Percentiles rank a stretch among this genome's conserved stretches.
Conservation (phyloP, 2,329 filamentous ascomycete species). For the Teratosphaeria zuluensis region DNA sequence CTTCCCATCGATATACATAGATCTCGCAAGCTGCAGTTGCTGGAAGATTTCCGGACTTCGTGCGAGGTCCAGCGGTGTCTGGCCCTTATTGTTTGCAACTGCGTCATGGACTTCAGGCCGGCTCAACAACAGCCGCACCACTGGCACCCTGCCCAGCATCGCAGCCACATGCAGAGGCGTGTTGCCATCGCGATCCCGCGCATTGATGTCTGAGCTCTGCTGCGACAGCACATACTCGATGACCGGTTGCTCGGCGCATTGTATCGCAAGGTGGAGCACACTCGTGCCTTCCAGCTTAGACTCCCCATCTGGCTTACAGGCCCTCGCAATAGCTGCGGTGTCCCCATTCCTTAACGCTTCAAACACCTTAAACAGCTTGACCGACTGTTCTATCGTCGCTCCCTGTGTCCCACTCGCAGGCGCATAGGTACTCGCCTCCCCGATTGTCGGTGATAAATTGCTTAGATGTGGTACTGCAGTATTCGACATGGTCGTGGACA, state of each 20-base stretch:
- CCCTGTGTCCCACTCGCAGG: constrained; percentile 24
- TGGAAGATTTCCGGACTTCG: constrained; percentile 93
- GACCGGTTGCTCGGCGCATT: constrained; percentile 86
- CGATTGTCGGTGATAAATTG: constrained; percentile 10
- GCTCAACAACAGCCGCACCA: constrained; percentile 77
- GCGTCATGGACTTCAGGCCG: constrained; percentile 81
- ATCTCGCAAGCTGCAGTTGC: constrained; percentile 79
- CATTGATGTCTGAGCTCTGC: constrained; percentile 61
- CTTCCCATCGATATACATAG: constrained; percentile 79
- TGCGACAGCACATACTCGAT: constrained; percentile 87
- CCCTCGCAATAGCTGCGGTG: constrained; percentile 78
- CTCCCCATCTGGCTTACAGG: constrained; percentile 49
- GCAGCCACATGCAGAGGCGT: constrained; percentile 85
- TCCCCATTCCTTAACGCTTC: constrained; percentile 87
- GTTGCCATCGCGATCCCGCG: constrained; percentile 86
- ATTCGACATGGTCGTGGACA: constrained; percentile 28
- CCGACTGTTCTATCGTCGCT: constrained; percentile 72
- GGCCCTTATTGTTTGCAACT: constrained; percentile 72
- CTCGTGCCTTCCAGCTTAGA: constrained; percentile 66
- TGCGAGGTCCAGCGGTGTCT: constrained; percentile 77
- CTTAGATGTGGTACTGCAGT: constrained; percentile 3
- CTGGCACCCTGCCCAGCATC: constrained; percentile 64
- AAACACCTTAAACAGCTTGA: constrained; percentile 87
- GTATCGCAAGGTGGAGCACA: constrained; percentile 81
- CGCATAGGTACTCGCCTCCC: constrained; percentile 8